Evolutionary conservation across 2,329 filamentous ascomycete species (phyloP).

Genomic region (Colletotrichum trifolii): DNA sequence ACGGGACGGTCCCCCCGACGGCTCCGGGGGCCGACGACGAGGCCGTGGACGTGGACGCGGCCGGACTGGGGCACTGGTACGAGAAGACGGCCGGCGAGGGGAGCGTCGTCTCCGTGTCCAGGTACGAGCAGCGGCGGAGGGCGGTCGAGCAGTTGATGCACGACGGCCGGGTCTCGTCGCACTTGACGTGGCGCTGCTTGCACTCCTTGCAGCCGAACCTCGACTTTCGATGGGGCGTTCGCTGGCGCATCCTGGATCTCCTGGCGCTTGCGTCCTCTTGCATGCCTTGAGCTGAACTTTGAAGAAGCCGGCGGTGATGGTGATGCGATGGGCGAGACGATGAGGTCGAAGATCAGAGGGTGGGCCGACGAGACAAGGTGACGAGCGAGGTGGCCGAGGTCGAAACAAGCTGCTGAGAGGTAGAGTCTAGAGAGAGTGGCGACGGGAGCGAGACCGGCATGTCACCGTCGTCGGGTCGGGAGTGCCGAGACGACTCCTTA

Average conservation of each 20-base stretch:
- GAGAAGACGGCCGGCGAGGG: conserved; percentile 4
- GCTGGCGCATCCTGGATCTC: conserved; percentile 13
- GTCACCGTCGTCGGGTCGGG: background rate
- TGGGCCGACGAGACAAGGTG: too few species aligned
- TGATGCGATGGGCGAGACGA: too few species aligned
- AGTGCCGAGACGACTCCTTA: conserved; percentile 6
- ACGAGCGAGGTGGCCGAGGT: too few species aligned
- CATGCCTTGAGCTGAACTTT: background rate
- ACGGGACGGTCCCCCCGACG: background rate
- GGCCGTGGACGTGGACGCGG: conserved; percentile 16
- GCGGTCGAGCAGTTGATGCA: conserved; percentile 54
- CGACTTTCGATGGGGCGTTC: conserved; percentile 49
- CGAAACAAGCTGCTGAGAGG: too few species aligned
- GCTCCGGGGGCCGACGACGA: background rate
- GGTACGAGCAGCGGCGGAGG: conserved; percentile 49
- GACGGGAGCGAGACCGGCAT: background rate
- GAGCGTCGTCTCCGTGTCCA: conserved; percentile 11
- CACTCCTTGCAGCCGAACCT: conserved; percentile 53
- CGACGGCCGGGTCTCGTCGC: conserved; percentile 53
- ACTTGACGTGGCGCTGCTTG: conserved; percentile 54
- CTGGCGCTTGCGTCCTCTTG: background rate
- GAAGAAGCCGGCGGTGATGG: too few species aligned
- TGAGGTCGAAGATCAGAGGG: too few species aligned
- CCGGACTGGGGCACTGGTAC: conserved; percentile 21
- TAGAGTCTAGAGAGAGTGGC: too few species aligned